Conservation (phyloP, 2,329 filamentous ascomycete species). For the Monosporascus sp. region DNA sequence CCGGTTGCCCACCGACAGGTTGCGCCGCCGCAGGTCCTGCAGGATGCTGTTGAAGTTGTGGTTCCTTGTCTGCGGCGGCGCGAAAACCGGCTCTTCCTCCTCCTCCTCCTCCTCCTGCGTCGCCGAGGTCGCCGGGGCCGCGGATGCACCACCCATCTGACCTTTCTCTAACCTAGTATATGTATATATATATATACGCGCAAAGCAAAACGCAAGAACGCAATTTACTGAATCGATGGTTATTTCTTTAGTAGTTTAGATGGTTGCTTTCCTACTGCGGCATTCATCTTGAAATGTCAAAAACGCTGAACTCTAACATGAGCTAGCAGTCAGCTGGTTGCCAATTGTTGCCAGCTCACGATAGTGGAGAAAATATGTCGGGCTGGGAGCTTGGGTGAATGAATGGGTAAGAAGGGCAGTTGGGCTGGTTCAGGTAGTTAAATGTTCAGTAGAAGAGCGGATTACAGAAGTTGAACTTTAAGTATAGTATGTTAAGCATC, state of each 20-base stretch:
- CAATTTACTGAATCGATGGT: too few species aligned
- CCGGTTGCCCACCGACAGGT: slow-evolving; percentile 72
- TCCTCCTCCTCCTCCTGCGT: background rate
- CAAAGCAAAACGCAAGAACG: too few species aligned
- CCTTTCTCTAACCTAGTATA: too few species aligned
- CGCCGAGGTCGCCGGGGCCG: too few species aligned
- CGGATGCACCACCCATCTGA: too few species aligned
- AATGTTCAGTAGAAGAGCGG: background rate
- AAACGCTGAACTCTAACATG: too few species aligned
- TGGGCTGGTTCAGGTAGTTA: too few species aligned
- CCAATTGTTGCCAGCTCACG: background rate
- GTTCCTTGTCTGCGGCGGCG: background rate
- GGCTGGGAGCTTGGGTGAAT: background rate
- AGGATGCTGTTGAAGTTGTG: background rate
- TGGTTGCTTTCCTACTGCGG: too few species aligned
- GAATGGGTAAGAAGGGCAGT: background rate
- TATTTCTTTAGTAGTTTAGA: too few species aligned
- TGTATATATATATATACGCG: too few species aligned
- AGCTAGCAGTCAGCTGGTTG: background rate
- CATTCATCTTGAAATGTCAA: too few species aligned
- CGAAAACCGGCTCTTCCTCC: background rate
- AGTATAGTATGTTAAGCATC: background rate
- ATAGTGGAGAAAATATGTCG: background rate
- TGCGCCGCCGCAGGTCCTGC: background rate
- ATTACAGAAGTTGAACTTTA: background rate